These are phyloP conservation scores for Pseudogymnoascus sp. DNA, from an alignment of 2,329 filamentous ascomycete species.

Conservation along the genomic window DNA sequence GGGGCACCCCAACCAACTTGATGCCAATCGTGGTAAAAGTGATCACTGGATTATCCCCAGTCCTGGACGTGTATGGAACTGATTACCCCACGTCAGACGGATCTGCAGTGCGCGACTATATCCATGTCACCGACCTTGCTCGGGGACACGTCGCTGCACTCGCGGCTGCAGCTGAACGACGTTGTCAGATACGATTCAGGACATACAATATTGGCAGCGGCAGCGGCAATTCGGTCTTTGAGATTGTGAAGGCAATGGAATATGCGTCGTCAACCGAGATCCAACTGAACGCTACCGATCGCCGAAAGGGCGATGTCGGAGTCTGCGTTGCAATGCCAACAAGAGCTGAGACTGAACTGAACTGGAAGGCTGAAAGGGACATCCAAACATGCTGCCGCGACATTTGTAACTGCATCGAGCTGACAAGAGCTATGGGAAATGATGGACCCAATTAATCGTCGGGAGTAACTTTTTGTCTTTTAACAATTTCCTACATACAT, in stretches of 20 bases:
- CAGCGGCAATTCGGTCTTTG: slow-evolving; percentile 37
- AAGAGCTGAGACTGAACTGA: slow-evolving; percentile 34
- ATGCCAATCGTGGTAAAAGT: slow-evolving; percentile 57
- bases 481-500: too few relatives aligned
- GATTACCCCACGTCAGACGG: slow-evolving; percentile 60
- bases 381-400: slow-evolving; percentile 17
- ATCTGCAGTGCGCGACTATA: slow-evolving; percentile 59
- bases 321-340: slow-evolving; percentile 35
- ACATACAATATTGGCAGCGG: slow-evolving; percentile 41
- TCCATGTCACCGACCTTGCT: slow-evolving; percentile 59
- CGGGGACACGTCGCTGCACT: slow-evolving; percentile 56
- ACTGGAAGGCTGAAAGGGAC: slow-evolving; percentile 31
- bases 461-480: too few relatives aligned
- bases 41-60: slow-evolving; percentile 43
- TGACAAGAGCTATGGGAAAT: too few relatives aligned
- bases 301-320: slow-evolving; percentile 38
- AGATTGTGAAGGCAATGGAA: slow-evolving; percentile 36
- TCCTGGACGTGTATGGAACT: slow-evolving; percentile 53
- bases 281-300: slow-evolving; percentile 30
- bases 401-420: slow-evolving; percentile 15
- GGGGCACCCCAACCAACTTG: slow-evolving; percentile 53
- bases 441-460: too few relatives aligned
- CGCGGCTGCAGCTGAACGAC: slow-evolving; percentile 27
- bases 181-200: slow-evolving; percentile 31
- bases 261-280: slow-evolving; percentile 30